Percentiles rank a stretch among this genome's conserved stretches.
Evolutionary conservation across 495 filamentous ascomycete genomes (phyloP).

Genomic region (Podospora tetraspora): DNA sequence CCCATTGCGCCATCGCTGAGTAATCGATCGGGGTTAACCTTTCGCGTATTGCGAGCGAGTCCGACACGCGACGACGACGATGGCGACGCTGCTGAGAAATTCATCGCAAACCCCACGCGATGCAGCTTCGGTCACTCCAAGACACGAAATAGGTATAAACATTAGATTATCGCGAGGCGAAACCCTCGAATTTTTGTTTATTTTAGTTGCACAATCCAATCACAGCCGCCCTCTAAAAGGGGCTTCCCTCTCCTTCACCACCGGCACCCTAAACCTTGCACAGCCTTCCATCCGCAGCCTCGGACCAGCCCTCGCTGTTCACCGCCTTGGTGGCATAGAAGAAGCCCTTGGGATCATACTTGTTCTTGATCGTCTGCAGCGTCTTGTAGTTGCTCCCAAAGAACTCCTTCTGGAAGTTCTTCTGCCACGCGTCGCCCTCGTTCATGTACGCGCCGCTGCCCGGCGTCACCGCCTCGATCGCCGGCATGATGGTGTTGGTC

Average conservation of each 20-base stretch:
- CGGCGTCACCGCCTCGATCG: conserved; percentile 34
- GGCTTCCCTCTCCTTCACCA: neutral
- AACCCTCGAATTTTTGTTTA: neutral
- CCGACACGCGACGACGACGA: too few species aligned
- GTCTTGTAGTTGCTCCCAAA: conserved; percentile 46
- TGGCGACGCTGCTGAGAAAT: neutral
- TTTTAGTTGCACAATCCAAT: neutral
- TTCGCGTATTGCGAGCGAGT: neutral
- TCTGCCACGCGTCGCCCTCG: conserved; percentile 45
- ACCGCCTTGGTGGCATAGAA: conserved; percentile 50
- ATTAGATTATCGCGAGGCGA: neutral
- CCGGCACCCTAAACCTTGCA: conserved; percentile 18
- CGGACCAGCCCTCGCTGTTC: conserved; percentile 33
- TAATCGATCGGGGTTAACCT: neutral
- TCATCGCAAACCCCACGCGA: neutral
- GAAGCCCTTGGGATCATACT: conserved; percentile 46
- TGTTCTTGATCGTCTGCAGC: conserved; percentile 45
- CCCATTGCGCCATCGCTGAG: neutral
- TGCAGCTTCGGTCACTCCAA: too few species aligned
- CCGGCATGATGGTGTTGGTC: conserved; percentile 31
- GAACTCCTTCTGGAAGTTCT: conserved; percentile 47
- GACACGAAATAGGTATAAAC: neutral
- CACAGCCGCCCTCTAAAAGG: neutral
- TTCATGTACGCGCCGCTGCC: conserved; percentile 43
- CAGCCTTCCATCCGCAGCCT: conserved; percentile 23